A percentile compares a stretch with the other conserved stretches of the same genome.
phyloP scores from a whole-genome alignment of 2,329 filamentous ascomycete species.

The Hymenoscyphus fraxineus region DNA sequence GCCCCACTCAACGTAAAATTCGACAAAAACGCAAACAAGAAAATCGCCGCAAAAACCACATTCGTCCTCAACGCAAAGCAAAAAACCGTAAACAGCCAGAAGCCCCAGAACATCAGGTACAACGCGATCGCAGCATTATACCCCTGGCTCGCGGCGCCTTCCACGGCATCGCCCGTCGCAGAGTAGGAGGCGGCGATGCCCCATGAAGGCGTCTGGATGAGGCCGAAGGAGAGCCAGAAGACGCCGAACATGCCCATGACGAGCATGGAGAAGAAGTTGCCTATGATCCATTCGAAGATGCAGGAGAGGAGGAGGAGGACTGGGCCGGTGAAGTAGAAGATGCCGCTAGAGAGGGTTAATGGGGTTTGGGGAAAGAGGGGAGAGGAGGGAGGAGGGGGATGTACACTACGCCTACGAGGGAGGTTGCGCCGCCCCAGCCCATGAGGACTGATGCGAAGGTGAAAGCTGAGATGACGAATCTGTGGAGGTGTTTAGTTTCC shows the following conservation, averaged over 20 bases:
- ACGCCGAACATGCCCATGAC: conserved; percentile 49
- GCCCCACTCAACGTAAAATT: conserved; percentile 45
- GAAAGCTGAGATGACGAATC: conserved; percentile 38
- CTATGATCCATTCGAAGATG: conserved; percentile 52
- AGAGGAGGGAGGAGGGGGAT: not conserved
- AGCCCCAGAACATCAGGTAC: conserved; percentile 51
- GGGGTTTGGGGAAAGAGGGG: not conserved
- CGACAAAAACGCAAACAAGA: conserved; percentile 43
- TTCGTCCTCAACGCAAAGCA: conserved; percentile 50
- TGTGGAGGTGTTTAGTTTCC: not conserved
- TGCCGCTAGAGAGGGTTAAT: conserved; percentile 17
- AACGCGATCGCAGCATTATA: conserved; percentile 48
- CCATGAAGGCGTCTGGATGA: conserved; percentile 48
- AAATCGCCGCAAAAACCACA: conserved; percentile 46
- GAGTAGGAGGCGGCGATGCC: conserved; percentile 43
- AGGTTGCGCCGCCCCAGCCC: conserved; percentile 27
- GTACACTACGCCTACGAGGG: conserved; percentile 24
- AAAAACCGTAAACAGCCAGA: conserved; percentile 49
- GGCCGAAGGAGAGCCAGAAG: conserved; percentile 48
- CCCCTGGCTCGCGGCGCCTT: conserved; percentile 40
- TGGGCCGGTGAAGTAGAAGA: conserved; percentile 38
- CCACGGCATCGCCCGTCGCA: conserved; percentile 41
- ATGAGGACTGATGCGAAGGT: conserved; percentile 23
- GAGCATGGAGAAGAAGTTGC: conserved; percentile 51
- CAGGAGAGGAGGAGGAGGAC: conserved; percentile 44